Percentiles rank a stretch among this genome's conserved stretches.
Conservation (phyloP, 2,329 filamentous ascomycete genomes). For the Penicillium sp. region DNA sequence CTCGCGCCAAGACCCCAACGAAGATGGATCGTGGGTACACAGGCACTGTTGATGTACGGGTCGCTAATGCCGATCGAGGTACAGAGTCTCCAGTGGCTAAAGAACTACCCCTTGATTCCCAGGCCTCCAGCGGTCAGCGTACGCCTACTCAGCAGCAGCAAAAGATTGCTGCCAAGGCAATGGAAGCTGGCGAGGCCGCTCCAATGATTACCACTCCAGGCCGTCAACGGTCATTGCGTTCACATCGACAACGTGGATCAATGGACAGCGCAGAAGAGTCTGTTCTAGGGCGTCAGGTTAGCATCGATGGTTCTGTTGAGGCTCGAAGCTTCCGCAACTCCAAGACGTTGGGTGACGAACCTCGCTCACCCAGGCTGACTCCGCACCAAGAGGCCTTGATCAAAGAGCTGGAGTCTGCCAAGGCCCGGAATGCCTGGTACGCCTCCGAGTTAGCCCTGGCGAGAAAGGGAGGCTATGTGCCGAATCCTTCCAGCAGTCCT, state of each 20-base stretch:
- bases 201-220: slow-evolving; percentile 45
- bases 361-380: slow-evolving; percentile 46
- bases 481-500: slow-evolving; percentile 68
- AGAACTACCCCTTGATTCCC: slow-evolving; percentile 42
- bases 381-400: slow-evolving; percentile 63
- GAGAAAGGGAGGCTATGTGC: slow-evolving; percentile 81
- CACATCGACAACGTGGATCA: slow-evolving; percentile 63
- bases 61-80: slow-evolving; percentile 48
- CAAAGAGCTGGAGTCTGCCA: slow-evolving; percentile 81
- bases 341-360: slow-evolving; percentile 43
- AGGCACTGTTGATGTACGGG: slow-evolving; percentile 44
- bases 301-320: slow-evolving; percentile 43
- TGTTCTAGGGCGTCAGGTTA: slow-evolving; percentile 42
- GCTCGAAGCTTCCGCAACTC: slow-evolving; percentile 41
- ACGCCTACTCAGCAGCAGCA: slow-evolving; percentile 59
- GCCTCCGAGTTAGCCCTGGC: slow-evolving; percentile 91
- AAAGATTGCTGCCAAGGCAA: slow-evolving; percentile 44
- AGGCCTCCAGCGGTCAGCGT: slow-evolving; percentile 59
- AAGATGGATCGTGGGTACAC: slow-evolving; percentile 49
- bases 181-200: slow-evolving; percentile 49
- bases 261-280: slow-evolving; percentile 68
- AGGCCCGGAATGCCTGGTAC: slow-evolving; percentile 93
- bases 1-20: slow-evolving; percentile 53
- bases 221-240: slow-evolving; percentile 55
- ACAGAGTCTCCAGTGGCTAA: slow-evolving; percentile 49